These are phyloP conservation scores for Tulasnella sp. DNA, from an alignment of 768 basidiomycete genomes.

Conservation along the genomic window DNA sequence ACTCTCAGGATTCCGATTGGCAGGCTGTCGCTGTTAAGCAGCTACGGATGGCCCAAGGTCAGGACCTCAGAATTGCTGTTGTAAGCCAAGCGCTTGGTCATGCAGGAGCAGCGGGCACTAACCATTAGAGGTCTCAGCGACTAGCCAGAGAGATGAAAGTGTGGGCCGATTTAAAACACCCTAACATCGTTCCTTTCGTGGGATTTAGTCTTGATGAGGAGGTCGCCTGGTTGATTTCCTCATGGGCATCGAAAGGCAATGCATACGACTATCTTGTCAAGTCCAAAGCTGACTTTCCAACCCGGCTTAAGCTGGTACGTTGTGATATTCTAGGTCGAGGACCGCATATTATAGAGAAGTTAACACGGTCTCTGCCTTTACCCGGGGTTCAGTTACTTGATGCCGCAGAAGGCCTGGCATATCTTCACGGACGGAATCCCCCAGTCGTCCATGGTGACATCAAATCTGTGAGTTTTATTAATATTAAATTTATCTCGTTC, in stretches of 20 bases:
- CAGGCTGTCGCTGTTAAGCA: not conserved
- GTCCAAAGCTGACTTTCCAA: not conserved
- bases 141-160: not conserved
- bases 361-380: not conserved
- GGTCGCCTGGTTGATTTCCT: not conserved
- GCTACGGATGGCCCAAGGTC: not conserved
- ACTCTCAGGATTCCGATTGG: not conserved
- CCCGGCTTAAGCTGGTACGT: not conserved
- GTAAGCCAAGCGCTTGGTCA: not conserved
- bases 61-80: not conserved
- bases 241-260: not conserved
- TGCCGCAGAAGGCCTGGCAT: conserved; percentile 25
- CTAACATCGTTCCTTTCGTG: not conserved
- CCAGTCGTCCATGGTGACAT: conserved; percentile 30
- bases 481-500: not conserved
- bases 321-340: not conserved
- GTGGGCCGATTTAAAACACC: not conserved
- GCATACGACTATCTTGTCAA: not conserved
- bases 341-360: not conserved
- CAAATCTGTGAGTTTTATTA: conserved; percentile 26
- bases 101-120: not conserved
- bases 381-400: conserved; percentile 18
- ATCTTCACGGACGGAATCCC: conserved; percentile 26
- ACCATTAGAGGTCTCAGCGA: not conserved
- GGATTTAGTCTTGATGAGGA: not conserved